Evolutionary conservation across 2,329 filamentous ascomycete genomes (phyloP).

Genomic region (Chrysosporium keratinophilum): DNA sequence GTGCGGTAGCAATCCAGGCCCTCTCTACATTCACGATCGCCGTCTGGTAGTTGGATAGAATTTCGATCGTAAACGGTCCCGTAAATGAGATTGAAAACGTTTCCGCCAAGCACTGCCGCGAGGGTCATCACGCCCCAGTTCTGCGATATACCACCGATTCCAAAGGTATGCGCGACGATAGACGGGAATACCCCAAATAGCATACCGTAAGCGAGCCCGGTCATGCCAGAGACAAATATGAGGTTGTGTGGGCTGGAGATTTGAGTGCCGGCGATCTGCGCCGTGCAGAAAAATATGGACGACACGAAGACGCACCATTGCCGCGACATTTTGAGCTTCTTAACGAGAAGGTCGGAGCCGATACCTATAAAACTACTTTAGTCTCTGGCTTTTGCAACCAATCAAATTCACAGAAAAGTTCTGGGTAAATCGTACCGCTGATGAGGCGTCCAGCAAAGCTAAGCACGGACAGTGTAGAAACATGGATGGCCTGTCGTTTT

Average conservation of each 20-base stretch:
- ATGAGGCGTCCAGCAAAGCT: constrained; percentile 74
- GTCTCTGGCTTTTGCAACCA: background rate
- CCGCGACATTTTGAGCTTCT: constrained; percentile 65
- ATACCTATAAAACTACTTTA: constrained; percentile 47
- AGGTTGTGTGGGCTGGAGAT: constrained; percentile 69
- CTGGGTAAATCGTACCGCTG: constrained; percentile 47
- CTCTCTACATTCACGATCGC: constrained; percentile 63
- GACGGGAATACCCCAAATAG: constrained; percentile 91
- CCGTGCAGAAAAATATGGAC: constrained; percentile 63
- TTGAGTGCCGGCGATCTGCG: constrained; percentile 64
- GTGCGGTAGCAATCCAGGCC: constrained; percentile 70
- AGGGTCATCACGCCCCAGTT: constrained; percentile 97
- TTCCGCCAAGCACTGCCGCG: constrained; percentile 75
- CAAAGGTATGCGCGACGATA: constrained; percentile 80
- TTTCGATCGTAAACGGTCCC: constrained; percentile 74
- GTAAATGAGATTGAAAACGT: constrained; percentile 88
- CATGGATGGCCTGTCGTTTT: constrained; percentile 76
- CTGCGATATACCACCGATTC: constrained; percentile 75
- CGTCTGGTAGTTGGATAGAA: constrained; percentile 56
- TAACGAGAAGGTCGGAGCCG: constrained; percentile 82
- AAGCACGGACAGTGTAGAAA: constrained; percentile 82
- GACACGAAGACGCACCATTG: constrained; percentile 84
- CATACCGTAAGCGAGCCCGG: constrained; percentile 82
- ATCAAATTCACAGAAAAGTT: constrained; percentile 17
- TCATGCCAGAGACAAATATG: constrained; percentile 67